These are phyloP conservation scores for Leccinum fallax DNA, from an alignment of 1,284 basidiomycete species.

Conservation along the genomic window DNA sequence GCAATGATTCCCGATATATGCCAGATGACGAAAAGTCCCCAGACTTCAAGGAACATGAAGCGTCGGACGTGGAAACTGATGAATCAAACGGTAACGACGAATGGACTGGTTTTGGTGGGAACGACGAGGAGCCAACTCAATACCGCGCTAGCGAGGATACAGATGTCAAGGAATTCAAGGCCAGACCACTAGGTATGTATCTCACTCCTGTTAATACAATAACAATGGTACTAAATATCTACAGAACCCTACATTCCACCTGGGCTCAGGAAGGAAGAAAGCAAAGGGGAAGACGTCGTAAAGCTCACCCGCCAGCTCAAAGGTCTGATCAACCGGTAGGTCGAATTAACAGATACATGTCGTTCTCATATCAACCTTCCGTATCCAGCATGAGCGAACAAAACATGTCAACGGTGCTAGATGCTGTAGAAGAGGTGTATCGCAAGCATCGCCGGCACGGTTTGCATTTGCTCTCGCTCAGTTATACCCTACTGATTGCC, in stretches of 20 bases:
- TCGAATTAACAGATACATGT: conserved; percentile 1
- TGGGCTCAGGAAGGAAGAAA: conserved; percentile 52
- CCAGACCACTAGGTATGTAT: conserved; percentile 28
- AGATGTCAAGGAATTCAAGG: background rate
- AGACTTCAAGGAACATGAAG: conserved; percentile 38
- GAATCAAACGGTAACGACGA: conserved; percentile 8
- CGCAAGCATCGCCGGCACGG: conserved; percentile 81
- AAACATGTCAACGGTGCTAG: conserved; percentile 83
- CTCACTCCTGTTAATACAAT: background rate
- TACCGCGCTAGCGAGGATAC: conserved; percentile 10
- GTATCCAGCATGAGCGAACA: conserved; percentile 80
- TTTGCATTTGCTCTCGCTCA: conserved; percentile 36
- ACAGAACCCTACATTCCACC: conserved; percentile 64
- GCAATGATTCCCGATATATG: background rate
- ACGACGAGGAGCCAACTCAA: conserved; percentile 16
- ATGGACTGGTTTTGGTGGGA: conserved; percentile 30
- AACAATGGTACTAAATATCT: background rate
- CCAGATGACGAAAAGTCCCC: conserved; percentile 31
- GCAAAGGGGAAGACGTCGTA: conserved; percentile 49
- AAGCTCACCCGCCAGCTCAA: conserved; percentile 84
- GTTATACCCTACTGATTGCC: conserved; percentile 6
- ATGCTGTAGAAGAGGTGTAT: conserved; percentile 80
- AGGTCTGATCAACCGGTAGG: conserved; percentile 85
- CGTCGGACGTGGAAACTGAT: conserved; percentile 11
- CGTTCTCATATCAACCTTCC: conserved; percentile 2